phyloP scores from a whole-genome alignment of 2,329 filamentous ascomycete species.

The Nothophoma quercina region DNA sequence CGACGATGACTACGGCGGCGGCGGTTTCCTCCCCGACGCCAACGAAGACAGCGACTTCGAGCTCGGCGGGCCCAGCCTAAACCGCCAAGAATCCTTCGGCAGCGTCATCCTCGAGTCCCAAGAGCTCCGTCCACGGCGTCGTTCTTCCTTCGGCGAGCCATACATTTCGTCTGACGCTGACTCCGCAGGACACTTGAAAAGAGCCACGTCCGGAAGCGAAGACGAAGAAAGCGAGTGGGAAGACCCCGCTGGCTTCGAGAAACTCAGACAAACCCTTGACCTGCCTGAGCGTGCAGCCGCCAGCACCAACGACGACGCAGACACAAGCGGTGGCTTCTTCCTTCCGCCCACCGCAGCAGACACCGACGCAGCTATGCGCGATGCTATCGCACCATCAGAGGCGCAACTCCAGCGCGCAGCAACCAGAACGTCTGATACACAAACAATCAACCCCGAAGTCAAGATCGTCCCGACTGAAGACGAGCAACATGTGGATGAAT shows the following conservation, averaged over 20 bases:
- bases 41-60: conserved; percentile 19
- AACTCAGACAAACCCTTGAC: background rate
- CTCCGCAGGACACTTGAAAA: background rate
- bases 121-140: conserved; percentile 32
- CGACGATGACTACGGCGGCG: too few relatives aligned
- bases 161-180: conserved; percentile 1
- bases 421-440: background rate
- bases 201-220: background rate
- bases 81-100: conserved; percentile 47
- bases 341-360: background rate
- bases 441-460: background rate
- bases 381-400: background rate
- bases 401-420: background rate
- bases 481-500: background rate
- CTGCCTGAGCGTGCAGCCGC: background rate
- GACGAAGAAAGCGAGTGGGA: conserved; percentile 18
- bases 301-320: background rate
- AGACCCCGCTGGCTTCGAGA: conserved; percentile 13
- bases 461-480: background rate
- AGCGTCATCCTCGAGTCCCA: conserved; percentile 40
- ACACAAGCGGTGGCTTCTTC: background rate
- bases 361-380: background rate
- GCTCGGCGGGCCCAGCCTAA: conserved; percentile 19
- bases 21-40: conserved; percentile 21
- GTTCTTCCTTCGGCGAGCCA: conserved; percentile 31